These are phyloP conservation scores for Brasenia schreberi DNA, from an alignment of 164 flowering plant genomes.

Conservation along the genomic window DNA sequence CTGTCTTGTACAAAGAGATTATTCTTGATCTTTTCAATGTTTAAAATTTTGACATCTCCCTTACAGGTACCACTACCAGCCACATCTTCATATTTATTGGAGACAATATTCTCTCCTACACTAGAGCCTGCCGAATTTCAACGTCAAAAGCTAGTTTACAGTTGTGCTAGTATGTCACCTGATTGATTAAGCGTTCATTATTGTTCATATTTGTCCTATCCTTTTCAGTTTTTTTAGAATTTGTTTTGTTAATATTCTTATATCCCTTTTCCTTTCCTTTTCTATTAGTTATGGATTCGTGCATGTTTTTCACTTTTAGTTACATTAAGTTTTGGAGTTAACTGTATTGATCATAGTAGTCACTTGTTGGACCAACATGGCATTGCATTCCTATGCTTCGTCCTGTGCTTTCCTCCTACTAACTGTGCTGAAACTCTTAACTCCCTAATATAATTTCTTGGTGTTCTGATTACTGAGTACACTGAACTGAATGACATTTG, in stretches of 20 bases:
- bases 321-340: neutral
- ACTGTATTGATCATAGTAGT: neutral
- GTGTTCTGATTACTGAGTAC: neutral
- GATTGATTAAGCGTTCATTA: neutral
- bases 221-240: neutral
- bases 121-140: slow-evolving; percentile 21
- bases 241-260: neutral
- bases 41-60: neutral
- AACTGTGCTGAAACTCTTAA: neutral
- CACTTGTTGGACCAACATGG: neutral
- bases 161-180: slow-evolving; percentile 23
- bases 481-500: neutral
- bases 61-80: slow-evolving; percentile 29
- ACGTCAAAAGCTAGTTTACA: slow-evolving; percentile 7
- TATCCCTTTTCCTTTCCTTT: neutral
- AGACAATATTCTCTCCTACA: slow-evolving; percentile 46
- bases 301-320: neutral
- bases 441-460: neutral
- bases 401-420: no score
- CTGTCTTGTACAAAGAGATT: neutral
- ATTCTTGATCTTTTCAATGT: neutral
- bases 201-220: neutral
- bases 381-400: no score
- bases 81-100: slow-evolving; percentile 25
- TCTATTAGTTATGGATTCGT: neutral